phyloP scores from a whole-genome alignment of 2,329 filamentous ascomycete genomes.

The Hymenoscyphus repandus region DNA sequence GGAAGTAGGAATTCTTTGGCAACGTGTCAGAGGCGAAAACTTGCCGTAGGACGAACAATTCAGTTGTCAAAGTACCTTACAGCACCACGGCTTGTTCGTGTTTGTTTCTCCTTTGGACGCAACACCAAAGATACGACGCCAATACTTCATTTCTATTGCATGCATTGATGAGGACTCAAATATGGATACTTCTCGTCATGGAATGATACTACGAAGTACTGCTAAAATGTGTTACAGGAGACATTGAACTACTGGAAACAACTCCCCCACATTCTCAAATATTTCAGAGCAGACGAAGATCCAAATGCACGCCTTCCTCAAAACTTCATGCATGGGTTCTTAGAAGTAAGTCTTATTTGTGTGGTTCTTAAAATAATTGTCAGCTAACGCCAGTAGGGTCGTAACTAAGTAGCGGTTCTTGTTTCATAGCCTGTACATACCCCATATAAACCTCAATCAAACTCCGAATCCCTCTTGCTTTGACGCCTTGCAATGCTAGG shows the following conservation, averaged over 20 bases:
- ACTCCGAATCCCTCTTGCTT: constrained; percentile 19
- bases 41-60: no score
- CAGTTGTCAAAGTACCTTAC: no score
- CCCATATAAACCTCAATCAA: constrained; percentile 23
- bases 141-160: no score
- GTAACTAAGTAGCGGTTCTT: constrained; percentile 26
- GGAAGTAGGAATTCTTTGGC: no score
- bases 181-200: background rate
- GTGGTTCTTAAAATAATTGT: background rate
- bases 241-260: constrained; percentile 99
- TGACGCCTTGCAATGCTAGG: constrained; percentile 28
- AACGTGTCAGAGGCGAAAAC: no score
- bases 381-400: constrained; percentile 26
- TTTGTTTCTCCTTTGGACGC: no score
- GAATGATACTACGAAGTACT: background rate
- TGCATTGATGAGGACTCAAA: no score
- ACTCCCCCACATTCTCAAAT: constrained; percentile 89
- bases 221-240: constrained; percentile 54
- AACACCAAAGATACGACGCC: no score
- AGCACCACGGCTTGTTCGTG: no score
- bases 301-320: constrained; percentile 70
- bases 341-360: constrained; percentile 57
- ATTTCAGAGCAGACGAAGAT: constrained; percentile 86
- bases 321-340: constrained; percentile 90
- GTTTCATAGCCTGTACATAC: constrained; percentile 31